Percentiles rank a stretch among this genome's conserved stretches.
phyloP scores from a whole-genome alignment of 192 early-diverging fungal genomes.

The Irineochytrium annulatum region DNA sequence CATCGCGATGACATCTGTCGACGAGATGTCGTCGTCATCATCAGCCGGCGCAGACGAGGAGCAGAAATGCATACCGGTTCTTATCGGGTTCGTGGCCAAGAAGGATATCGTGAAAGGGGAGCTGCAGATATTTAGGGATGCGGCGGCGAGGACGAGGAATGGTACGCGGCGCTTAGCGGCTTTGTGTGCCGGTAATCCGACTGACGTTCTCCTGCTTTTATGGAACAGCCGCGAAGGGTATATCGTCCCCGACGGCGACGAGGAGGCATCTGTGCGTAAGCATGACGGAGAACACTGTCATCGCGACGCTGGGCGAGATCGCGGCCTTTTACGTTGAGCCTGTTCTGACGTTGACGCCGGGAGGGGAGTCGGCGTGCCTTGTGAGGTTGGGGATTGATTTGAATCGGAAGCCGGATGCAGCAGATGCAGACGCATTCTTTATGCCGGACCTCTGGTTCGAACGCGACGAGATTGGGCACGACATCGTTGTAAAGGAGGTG shows the following conservation, averaged over 20 bases:
- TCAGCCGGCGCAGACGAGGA: neutral
- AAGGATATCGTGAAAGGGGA: neutral
- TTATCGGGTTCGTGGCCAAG: neutral
- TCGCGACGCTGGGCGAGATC: conserved; percentile 10
- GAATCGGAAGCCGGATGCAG: too few species aligned
- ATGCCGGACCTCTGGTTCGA: conserved; percentile 38
- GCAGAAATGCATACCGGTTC: neutral
- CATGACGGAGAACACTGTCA: too few species aligned
- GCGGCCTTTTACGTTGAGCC: conserved; percentile 3
- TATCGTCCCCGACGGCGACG: too few species aligned
- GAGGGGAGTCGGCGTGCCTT: conserved; percentile 22
- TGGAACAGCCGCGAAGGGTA: too few species aligned
- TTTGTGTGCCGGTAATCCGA: too few species aligned
- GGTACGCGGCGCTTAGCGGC: too few species aligned
- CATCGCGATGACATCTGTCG: neutral
- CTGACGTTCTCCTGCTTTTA: too few species aligned
- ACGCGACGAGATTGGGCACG: conserved; percentile 9
- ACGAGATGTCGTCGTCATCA: neutral
- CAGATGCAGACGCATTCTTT: too few species aligned
- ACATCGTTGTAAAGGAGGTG: conserved; percentile 18
- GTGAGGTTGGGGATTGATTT: conserved; percentile 9
- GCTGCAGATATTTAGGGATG: neutral
- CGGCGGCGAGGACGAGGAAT: conserved; percentile 17
- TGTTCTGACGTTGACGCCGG: conserved; percentile 12
- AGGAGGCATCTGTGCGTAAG: too few species aligned